Evolutionary conservation across 1,139 yeast species (phyloP), one percentile per base, ranked within the genome.

Genomic region (Lodderomyces elongisporus): DNA sequence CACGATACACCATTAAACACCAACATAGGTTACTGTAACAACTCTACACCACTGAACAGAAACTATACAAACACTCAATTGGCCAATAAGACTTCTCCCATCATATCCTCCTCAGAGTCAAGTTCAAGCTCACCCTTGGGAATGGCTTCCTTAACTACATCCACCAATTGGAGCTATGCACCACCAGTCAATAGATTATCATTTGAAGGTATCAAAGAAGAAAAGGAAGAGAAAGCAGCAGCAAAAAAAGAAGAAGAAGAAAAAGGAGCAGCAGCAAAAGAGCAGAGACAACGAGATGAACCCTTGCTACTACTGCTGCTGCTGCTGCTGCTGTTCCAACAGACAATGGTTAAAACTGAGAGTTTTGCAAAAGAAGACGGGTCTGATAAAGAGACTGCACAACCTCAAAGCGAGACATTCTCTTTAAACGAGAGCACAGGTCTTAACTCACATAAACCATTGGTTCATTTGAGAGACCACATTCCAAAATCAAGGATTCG

Each of bases 401-500:
- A n/a, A n/a, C n/a, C n/a, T n/a, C n/a, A n/a, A n/a, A n/a, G n/a
- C n/a, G n/a, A n/a, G n/a, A n/a, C n/a, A n/a, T n/a, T n/a, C n/a
- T 20, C 22, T 7, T 8, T 10, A 10, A 10, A 10, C 10, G 10
- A 10, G 9, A 20, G 22, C 22, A 7, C 22, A 8, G 22, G 9
- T 8, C 22, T 20, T 10, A 20, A 20, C 10, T 20, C 34, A 22
- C 21, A 23, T n/a, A 35, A 32, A 30, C 42, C 42, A n/a, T 13
- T 38, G 4, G 14, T 30, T 3, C 20, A 31, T 10, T 32, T 34
- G 21, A 31, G 42, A 23, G 40, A 41, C 25, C 34, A 32, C 3
- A 17, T 41, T 4, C 59, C 65, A 5, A 42, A 48, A 33, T 45
- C 59, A 2, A 51, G 44, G 27, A 46, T 65, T 31, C 52, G 55